Base-by-base conservation (phyloP, 225 moss, liverwort and hornwort genomes). In the Polytrichum commune region DNA sequence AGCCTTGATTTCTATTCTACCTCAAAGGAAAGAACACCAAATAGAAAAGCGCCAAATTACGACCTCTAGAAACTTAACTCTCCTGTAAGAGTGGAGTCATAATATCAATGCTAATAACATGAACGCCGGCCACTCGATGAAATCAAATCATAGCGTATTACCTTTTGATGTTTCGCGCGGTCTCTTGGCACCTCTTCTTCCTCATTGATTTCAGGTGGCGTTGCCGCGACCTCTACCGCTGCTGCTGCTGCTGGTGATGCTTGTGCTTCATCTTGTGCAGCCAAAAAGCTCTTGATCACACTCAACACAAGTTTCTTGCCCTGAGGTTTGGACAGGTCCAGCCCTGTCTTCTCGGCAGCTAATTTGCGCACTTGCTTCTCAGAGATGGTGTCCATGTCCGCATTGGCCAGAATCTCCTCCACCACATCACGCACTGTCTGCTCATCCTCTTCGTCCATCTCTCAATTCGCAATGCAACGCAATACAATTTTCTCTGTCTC, bases 331-430 rank as follows among this genome's bases (percentile, higher is more conserved):
- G 81, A 82, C 26, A 93, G 85, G 58, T 89, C 83, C 16, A 88
- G 63, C 33, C 91, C 91, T 19, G 88, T 87, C 78, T 79, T 86
- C 8, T 82, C 18, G 5, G 82, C 76, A 63, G 93, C 90, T 22
- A 87, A 61, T 57, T 82, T 85, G 53, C 93, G 75, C 28, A 96
- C 86, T 69, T 85, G 79, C 73, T 89, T 91, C 81, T 81, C 87
- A 0, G 93, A 85, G 46, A 87, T 75, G 72, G 78, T 6, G 28
- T 80, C 72, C 23, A 93, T 76, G 69, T 96, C 84, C 60, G 76
- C 90, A 19, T 77, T 75, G 5, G 74, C 69, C 6, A 93, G 87
- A 65, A 93, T 88, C 28, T 76, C 71, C 26, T 80, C 33, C 74
- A 91, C 91, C 30, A 62, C 80, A 25, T 27, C 55, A 26, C 65